Base-by-base conservation (phyloP, 106 monocot genomes). In the Posidonia australis region DNA sequence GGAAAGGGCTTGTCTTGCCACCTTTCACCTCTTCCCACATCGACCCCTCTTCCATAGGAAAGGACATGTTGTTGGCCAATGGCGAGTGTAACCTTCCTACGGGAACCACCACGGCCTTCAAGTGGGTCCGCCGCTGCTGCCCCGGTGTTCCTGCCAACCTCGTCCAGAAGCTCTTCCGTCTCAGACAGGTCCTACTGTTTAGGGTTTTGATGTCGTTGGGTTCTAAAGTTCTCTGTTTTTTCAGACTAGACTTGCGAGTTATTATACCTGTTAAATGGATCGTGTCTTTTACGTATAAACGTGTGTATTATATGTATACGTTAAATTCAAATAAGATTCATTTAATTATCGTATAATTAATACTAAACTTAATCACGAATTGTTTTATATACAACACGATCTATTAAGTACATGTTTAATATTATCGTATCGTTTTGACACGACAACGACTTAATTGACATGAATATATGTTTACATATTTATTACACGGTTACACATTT, bases 91-190 rank as follows among this genome's bases (percentile, higher is more conserved):
- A 0, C 7, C 55, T 26, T 55, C 55, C 21, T 9, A 24, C 7
- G 36, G 36, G 36, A 36, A 7, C 70, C 41, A 56, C 65, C 28
- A 85, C 84, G 27, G 83, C 83, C 14, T n/a, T 91, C 67, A 98
- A 79, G 65, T 98, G 98, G 98, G 74, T 98, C 32, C 84, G 82
- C 2, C 83, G 73, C 13, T 85, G 91, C 77, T 91, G 84, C 71
- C 91, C 98, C 20, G 41, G 74, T 10, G 44, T 91, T n/a, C 90
- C 98, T 10, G 54, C 68, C 17, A 72, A 76, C 7, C 84, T 91
- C 22, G 67, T 91, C 28, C 90, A 91, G 47, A 98, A 98, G 75
- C 87, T 91, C 63, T 98, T 98, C 73, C 82, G 98, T 6, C 47
- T 91, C 55, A 80, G 90, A 65, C 87, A 91, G 84, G 98, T 87